Conservation (phyloP, 768 basidiomycete species). For the Crepidotus variabilis region DNA sequence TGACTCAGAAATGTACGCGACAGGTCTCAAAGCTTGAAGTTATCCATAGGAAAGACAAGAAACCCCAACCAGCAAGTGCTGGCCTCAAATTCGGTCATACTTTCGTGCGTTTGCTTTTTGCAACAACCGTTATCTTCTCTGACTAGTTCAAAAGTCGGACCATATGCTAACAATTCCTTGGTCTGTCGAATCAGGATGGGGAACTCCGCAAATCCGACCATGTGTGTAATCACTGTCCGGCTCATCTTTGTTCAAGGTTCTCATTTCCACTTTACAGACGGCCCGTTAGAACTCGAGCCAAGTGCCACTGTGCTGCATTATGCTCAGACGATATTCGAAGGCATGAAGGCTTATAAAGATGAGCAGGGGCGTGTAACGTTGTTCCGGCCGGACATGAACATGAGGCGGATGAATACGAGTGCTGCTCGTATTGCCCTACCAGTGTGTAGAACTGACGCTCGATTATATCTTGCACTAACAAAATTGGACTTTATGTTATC, state of each 20-base stretch:
- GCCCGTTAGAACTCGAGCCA: constrained; percentile 70
- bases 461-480: background rate
- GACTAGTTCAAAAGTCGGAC: constrained; percentile 51
- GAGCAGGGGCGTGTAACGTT: constrained; percentile 69
- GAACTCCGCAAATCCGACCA: constrained; percentile 73
- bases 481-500: constrained; percentile 2
- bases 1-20: background rate
- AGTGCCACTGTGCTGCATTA: constrained; percentile 87
- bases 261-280: constrained; percentile 41
- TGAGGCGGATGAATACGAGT: constrained; percentile 90
- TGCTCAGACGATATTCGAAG: constrained; percentile 88
- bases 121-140: constrained; percentile 5
- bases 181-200: constrained; percentile 75
- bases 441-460: constrained; percentile 36
- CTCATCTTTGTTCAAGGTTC: constrained; percentile 6
- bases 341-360: constrained; percentile 90
- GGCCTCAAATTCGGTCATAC: constrained; percentile 81
- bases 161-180: constrained; percentile 86
- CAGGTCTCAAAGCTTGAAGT: constrained; percentile 56
- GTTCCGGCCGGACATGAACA: constrained; percentile 97
- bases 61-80: constrained; percentile 58
- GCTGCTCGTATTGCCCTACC: constrained; percentile 76
- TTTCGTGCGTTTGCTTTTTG: constrained; percentile 49
- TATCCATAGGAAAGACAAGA: constrained; percentile 45
- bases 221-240: constrained; percentile 46